Conservation (phyloP, 2,329 filamentous ascomycete species). For the Pyrenophora seminiperda region DNA sequence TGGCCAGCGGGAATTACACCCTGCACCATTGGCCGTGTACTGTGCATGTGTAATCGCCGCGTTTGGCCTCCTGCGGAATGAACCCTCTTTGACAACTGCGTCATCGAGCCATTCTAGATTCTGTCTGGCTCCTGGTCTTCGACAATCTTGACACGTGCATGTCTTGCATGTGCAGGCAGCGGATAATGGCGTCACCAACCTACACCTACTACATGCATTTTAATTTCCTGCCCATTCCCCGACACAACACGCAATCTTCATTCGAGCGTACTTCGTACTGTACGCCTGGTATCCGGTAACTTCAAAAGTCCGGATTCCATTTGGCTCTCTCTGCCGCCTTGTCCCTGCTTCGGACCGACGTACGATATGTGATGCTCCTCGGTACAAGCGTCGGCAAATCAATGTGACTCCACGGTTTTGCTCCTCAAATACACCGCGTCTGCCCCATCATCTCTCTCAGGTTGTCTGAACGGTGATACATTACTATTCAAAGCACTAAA, state of each 20-base stretch:
- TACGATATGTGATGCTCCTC: slow-evolving; percentile 6
- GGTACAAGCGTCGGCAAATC: slow-evolving; percentile 14
- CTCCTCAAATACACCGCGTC: slow-evolving; percentile 2
- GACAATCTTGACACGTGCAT: slow-evolving; percentile 12
- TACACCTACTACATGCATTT: not conserved
- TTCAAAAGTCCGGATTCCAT: not conserved
- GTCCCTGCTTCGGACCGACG: slow-evolving; percentile 15
- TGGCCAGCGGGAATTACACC: slow-evolving; percentile 7
- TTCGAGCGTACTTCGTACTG: not conserved
- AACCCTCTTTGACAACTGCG: not conserved
- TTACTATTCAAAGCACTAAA: slow-evolving; percentile 8
- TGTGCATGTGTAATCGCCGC: slow-evolving; percentile 1
- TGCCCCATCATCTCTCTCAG: slow-evolving; percentile 6
- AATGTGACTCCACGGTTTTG: slow-evolving; percentile 13
- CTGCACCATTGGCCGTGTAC: too few species aligned
- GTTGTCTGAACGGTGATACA: slow-evolving; percentile 14
- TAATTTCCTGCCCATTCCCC: not conserved
- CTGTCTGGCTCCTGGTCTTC: not conserved
- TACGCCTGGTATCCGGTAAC: slow-evolving; percentile 1
- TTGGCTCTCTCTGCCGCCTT: slow-evolving; percentile 5
- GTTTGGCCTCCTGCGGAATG: not conserved
- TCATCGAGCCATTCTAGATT: not conserved
- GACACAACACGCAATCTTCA: not conserved
- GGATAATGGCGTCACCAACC: slow-evolving; percentile 9
- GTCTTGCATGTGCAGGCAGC: too few species aligned